Conservation (phyloP, 164 flowering plant species). For the Paratinospora sagittata region DNA sequence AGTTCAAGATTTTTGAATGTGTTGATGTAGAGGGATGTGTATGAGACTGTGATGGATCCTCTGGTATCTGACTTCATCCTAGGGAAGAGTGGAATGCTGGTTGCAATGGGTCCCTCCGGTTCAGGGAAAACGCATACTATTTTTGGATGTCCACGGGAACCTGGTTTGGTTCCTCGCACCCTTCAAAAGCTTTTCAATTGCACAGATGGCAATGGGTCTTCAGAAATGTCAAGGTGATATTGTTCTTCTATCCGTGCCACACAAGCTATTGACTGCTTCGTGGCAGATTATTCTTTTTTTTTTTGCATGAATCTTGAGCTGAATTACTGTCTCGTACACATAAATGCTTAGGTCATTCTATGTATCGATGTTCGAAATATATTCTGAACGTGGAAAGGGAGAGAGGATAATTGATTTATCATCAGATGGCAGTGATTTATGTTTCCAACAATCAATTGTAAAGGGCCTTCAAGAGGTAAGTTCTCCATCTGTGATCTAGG, state of each 20-base stretch:
- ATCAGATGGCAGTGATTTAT: slow-evolving; percentile 43
- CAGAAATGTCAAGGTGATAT: slow-evolving; percentile 30
- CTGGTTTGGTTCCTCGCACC: slow-evolving; percentile 71
- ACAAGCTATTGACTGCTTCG: background rate
- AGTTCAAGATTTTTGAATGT: background rate
- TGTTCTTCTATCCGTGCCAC: background rate
- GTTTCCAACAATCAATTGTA: slow-evolving; percentile 47
- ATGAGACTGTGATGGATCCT: slow-evolving; percentile 56
- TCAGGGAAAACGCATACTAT: slow-evolving; percentile 93
- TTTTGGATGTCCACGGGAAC: slow-evolving; percentile 64
- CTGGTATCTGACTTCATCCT: slow-evolving; percentile 64
- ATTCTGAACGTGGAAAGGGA: slow-evolving; percentile 63
- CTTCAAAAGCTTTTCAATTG: slow-evolving; percentile 42
- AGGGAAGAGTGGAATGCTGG: slow-evolving; percentile 79
- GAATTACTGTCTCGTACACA: background rate
- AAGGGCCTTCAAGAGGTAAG: slow-evolving; percentile 78
- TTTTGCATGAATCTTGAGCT: background rate
- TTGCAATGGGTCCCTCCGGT: slow-evolving; percentile 86
- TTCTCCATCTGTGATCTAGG: background rate
- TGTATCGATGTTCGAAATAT: slow-evolving; percentile 79
- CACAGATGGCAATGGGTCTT: slow-evolving; percentile 9
- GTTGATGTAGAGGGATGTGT: slow-evolving; percentile 48
- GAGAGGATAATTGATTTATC: slow-evolving; percentile 65
- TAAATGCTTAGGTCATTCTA: slow-evolving; percentile 41
- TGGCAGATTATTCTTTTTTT: too few species aligned